Base-by-base conservation (phyloP, 1,284 basidiomycete species). In the Cutaneotrichosporon mucoides region DNA sequence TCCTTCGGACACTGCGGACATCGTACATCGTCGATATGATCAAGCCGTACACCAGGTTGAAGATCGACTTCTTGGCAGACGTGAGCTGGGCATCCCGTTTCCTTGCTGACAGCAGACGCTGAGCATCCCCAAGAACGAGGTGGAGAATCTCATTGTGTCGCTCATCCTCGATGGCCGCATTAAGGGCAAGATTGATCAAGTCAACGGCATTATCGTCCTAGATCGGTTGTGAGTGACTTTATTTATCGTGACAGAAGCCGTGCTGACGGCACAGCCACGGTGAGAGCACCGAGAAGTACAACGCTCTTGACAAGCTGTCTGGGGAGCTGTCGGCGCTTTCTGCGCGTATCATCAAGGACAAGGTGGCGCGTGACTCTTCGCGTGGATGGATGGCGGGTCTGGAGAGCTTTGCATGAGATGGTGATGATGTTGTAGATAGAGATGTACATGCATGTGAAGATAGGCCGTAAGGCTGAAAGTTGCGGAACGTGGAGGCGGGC, bases 11-110 rank as follows among this genome's bases (percentile, higher is more conserved):
- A 69, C 80, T 99, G 53, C 84, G 95, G 5, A 98, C 94, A 0
- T 92, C 95, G 71, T 99, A 97, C 76, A 85, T 99, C 62, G 92
- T 98, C 66, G 95, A 98, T 75, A 85, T 97, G 63, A 94, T 99
- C 82, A 94, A 93, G 76, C 93, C 94, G 1, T 99, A 99, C 78
- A 94, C 90, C 1, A 84, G 93, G 40, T 83, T 99, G 49, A 92
- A 97, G 75, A 83, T 98, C 45, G 84, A 86, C 11, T 96, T 93
- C 82, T 83, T 98, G 11, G 92, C 90, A 40, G 89, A 90, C 81
- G 92, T 89, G 67, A 59, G 80, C 55, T 12, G 6, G n/a, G 11
- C 57, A 11, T 5, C 8, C 7, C 0, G 8, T 33, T 36, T 3
- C 24, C 5, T 8, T 52, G 52, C 63, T 62, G 42, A 61, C 12